Evolutionary conservation across 192 early-diverging fungal species (phyloP), one percentile per base, ranked within the genome.

Genomic region (Linnemannia zychae): DNA sequence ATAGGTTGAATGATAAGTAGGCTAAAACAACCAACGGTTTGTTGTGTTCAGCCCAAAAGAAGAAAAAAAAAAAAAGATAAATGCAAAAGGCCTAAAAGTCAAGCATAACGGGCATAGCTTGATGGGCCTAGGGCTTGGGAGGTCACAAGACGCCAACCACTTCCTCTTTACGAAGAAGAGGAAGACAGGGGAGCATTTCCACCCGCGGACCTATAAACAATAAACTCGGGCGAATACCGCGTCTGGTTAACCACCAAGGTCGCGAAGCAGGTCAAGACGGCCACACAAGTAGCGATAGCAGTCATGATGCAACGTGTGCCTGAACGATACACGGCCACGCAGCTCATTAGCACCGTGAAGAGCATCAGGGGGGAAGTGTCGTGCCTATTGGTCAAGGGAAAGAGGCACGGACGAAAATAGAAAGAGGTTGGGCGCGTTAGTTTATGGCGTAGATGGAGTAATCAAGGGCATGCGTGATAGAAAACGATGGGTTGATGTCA

Each of bases 181-280:
- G 57, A 28, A 1, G 57, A 63, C 28, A 63, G 15, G 28, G 57
- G 4, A 1, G 9, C 34, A 40, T 68, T 36, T 4, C 28, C 57
- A 28, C 53, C 53, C 22, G 65, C 52, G 66, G 80, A 65, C 17
- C 53, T 48, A 53, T 81, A 76, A 52, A 76, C 68, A 6, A 34
- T 52, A 50, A 81, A 81, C 74, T 76, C 68, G 33, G 40, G 24
- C 7, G 80, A 57, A 60, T 81, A 81, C 7, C 67, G 72, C n/a
- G 49, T 71, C 24, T 85, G 83, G 20, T 85, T 79, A 17, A 47
- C 65, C 7, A 79, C 50, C 63, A 79, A 7, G 1, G 83, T 85
- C 13, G 78, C 83, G 49, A 85, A 85, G 37, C 83, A 85, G 22
- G 74, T 76, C 57, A 85, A 22, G 16, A 85, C 83, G 2, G 83